Base-by-base conservation (phyloP, 108 stramenopile genomes). In the Schizochytrium sp. region DNA sequence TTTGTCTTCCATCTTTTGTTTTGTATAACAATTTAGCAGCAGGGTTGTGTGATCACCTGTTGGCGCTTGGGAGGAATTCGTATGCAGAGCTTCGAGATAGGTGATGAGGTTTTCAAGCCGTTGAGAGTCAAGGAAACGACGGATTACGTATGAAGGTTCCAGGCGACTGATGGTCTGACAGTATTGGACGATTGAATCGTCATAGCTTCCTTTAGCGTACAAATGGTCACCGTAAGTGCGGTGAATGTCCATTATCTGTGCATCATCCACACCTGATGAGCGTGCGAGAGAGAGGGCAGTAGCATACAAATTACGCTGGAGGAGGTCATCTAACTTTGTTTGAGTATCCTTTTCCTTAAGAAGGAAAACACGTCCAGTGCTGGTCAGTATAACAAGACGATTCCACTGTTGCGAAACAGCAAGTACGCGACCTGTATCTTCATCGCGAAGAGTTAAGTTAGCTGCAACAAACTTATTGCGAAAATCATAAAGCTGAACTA, bases 71-170 rank as follows among this genome's bases (percentile, higher is more conserved):
- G 89, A 60, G 17, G 91, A 88, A 0, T 40, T 45, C 5, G 50
- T 87, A 57, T 92, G 93, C 50, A 91, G 64, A 4, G 94, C 93
- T 87, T 97, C 97, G 87, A 99, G 93, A 88, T 99, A 99, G 61
- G 92, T 92, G 40, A 95, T 96, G 44, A 98, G 89, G 41, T 96
- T 88, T 44, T 94, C 94, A 89, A 97, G 96, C 72, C 97, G 95
- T 46, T 96, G 97, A 4, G 97, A 94, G 92, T 97, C 97, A 57
- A 99, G 91, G 87, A 92, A 99, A 45, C 97, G 93, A 88, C 95
- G 96, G 73, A 99, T 95, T 72, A 99, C 97, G 88, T 97, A 97
- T 38, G 96, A 96, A 7, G 97, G 94, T 73, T 98, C 97, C 59
- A 98, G 88, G 57, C 95, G 94, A 1, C 98, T 97, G 89, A 99